phyloP scores from a whole-genome alignment of 2,329 filamentous ascomycete species.

The Fusarium graminum region DNA sequence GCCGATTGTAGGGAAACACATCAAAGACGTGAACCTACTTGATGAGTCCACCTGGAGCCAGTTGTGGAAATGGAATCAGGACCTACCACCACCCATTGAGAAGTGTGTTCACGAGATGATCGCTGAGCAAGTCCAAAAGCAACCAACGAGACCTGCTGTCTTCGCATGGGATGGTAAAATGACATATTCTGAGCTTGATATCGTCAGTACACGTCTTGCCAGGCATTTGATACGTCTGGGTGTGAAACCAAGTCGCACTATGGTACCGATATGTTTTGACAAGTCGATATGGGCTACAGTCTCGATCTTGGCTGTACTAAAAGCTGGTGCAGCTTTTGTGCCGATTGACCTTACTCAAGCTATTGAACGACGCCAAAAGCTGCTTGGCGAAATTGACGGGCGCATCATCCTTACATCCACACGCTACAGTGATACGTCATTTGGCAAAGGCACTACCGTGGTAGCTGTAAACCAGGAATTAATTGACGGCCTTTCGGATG shows the following conservation, averaged over 20 bases:
- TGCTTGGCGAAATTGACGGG: not conserved
- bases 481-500: not conserved
- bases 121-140: slow-evolving; percentile 5
- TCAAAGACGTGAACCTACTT: slow-evolving; percentile 10
- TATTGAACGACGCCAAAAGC: not conserved
- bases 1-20: not conserved
- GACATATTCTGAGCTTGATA: slow-evolving; percentile 15
- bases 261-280: slow-evolving; percentile 13
- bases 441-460: not conserved
- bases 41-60: slow-evolving; percentile 13
- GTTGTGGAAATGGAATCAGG: slow-evolving; percentile 14
- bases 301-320: not conserved
- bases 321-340: slow-evolving; percentile 12
- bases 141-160: slow-evolving; percentile 19
- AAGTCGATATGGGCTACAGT: slow-evolving; percentile 10
- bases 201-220: slow-evolving; percentile 4
- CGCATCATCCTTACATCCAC: slow-evolving; percentile 4
- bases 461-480: not conserved
- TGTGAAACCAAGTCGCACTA: not conserved
- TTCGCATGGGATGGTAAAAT: slow-evolving; percentile 18
- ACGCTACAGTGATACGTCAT: not conserved
- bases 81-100: slow-evolving; percentile 6
- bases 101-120: slow-evolving; percentile 26
- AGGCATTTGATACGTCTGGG: not conserved
- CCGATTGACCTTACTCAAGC: slow-evolving; percentile 2